These are phyloP conservation scores for Leishmania guyanensis DNA, from an alignment of 208 protist genomes.

Conservation along the genomic window DNA sequence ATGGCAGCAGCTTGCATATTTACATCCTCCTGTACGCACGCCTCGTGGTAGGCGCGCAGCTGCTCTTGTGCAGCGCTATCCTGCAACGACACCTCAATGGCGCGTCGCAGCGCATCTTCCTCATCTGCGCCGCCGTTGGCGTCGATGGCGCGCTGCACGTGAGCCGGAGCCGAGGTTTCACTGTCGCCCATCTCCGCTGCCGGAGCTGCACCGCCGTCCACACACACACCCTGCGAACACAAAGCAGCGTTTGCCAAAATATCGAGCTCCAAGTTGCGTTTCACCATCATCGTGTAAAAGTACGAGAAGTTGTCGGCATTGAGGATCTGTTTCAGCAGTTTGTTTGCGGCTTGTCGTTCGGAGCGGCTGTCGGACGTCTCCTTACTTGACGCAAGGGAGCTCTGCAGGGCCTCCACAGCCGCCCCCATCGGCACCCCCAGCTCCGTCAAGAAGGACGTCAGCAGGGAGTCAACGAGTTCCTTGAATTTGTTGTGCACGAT, in stretches of 20 bases:
- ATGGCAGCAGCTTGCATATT: slow-evolving; percentile 48
- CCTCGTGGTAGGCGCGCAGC: slow-evolving; percentile 66
- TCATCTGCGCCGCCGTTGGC: slow-evolving; percentile 72
- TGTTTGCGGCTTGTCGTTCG: slow-evolving; percentile 36
- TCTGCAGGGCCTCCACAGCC: slow-evolving; percentile 50
- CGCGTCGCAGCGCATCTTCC: slow-evolving; percentile 68
- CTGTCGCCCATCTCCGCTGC: slow-evolving; percentile 10
- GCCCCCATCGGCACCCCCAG: slow-evolving; percentile 69
- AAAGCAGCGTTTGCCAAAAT: slow-evolving; percentile 69
- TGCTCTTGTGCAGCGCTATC: slow-evolving; percentile 40
- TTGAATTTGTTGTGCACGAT: slow-evolving; percentile 81
- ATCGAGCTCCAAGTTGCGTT: slow-evolving; percentile 91
- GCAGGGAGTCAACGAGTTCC: slow-evolving; percentile 79
- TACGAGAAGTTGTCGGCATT: slow-evolving; percentile 84
- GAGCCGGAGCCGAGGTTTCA: slow-evolving; percentile 1
- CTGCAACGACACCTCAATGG: slow-evolving; percentile 74
- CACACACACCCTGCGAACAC: slow-evolving; percentile 18
- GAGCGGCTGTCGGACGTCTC: slow-evolving; percentile 12
- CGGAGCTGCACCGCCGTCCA: neutral
- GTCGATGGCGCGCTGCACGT: slow-evolving; percentile 22
- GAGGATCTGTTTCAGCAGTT: slow-evolving; percentile 76
- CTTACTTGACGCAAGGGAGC: slow-evolving; percentile 25
- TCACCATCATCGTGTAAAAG: slow-evolving; percentile 93
- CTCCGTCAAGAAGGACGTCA: slow-evolving; percentile 81
- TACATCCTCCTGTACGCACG: slow-evolving; percentile 70